These are phyloP conservation scores for Juncus effusus DNA, from an alignment of 176 grass and related monocot genomes.

Conservation along the genomic window DNA sequence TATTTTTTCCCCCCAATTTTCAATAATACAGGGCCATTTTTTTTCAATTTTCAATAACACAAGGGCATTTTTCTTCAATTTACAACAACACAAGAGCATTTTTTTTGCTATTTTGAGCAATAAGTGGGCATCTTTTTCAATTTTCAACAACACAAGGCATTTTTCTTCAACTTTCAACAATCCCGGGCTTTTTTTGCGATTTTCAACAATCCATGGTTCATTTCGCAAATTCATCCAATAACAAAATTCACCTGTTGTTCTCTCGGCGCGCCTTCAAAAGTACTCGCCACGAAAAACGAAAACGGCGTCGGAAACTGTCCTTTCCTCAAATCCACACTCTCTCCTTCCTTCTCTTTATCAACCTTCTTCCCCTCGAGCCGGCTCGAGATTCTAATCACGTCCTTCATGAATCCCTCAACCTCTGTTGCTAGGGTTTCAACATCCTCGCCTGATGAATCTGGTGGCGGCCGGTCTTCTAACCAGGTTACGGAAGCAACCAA, in stretches of 20 bases:
- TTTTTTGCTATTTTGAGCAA: too few relatives aligned
- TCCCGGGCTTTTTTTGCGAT: too few relatives aligned
- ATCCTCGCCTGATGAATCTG: constrained; percentile 48
- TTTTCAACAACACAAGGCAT: too few relatives aligned
- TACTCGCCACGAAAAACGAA: constrained; percentile 95
- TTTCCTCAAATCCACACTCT: constrained; percentile 64
- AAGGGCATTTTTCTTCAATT: too few relatives aligned
- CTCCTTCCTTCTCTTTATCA: constrained; percentile 78
- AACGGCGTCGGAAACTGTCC: constrained; percentile 90
- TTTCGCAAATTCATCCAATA: too few relatives aligned
- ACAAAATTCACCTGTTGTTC: constrained; percentile 60
- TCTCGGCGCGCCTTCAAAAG: constrained; percentile 72
- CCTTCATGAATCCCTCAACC: constrained; percentile 80
- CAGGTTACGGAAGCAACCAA: constrained; percentile 85
- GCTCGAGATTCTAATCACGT: constrained; percentile 94
- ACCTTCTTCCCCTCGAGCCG: constrained; percentile 83
- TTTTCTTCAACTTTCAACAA: too few relatives aligned
- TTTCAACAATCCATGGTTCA: too few relatives aligned
- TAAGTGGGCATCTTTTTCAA: too few relatives aligned
- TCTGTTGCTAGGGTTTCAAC: constrained; percentile 68
- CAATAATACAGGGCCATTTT: too few relatives aligned
- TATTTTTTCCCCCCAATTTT: too few relatives aligned
- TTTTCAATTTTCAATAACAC: too few relatives aligned
- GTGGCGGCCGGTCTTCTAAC: constrained; percentile 94
- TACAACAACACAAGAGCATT: too few relatives aligned